phyloP scores from a whole-genome alignment of 768 basidiomycete species.

The Leccinum sublutescens region DNA sequence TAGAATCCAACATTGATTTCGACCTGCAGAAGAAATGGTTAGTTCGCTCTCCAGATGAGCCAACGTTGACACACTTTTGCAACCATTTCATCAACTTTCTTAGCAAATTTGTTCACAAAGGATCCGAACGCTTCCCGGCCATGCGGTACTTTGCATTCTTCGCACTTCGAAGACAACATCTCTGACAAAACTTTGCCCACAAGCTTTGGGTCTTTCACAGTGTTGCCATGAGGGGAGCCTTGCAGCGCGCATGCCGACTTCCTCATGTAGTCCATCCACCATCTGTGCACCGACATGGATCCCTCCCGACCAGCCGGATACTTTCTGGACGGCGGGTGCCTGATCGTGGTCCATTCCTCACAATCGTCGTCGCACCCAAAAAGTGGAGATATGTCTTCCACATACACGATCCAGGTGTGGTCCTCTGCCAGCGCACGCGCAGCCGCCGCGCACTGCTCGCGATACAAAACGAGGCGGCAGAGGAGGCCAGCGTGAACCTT shows the following conservation, averaged over 20 bases:
- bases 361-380: neutral
- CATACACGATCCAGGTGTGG: conserved; percentile 8
- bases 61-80: conserved; percentile 3
- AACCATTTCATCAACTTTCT: conserved; percentile 6
- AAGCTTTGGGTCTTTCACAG: conserved; percentile 5
- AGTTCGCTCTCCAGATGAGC: neutral
- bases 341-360: neutral
- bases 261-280: conserved; percentile 18
- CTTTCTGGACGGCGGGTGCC: neutral
- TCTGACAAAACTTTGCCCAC: neutral
- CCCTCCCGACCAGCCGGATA: conserved; percentile 2
- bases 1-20: conserved; percentile 9
- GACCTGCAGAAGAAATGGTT: conserved; percentile 4
- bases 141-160: neutral
- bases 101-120: conserved; percentile 13
- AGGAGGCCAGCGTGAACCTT: conserved; percentile 8
- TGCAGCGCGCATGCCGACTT: conserved; percentile 8
- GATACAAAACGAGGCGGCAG: conserved; percentile 7
- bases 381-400: neutral
- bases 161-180: conserved; percentile 9
- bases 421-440: conserved; percentile 4
- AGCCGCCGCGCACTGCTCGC: conserved; percentile 2
- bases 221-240: neutral
- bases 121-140: conserved; percentile 2
- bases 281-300: neutral